Percentiles rank a stretch among this genome's conserved stretches.
phyloP scores from a whole-genome alignment of 208 protist genomes.

The Trypanosoma vivax region DNA sequence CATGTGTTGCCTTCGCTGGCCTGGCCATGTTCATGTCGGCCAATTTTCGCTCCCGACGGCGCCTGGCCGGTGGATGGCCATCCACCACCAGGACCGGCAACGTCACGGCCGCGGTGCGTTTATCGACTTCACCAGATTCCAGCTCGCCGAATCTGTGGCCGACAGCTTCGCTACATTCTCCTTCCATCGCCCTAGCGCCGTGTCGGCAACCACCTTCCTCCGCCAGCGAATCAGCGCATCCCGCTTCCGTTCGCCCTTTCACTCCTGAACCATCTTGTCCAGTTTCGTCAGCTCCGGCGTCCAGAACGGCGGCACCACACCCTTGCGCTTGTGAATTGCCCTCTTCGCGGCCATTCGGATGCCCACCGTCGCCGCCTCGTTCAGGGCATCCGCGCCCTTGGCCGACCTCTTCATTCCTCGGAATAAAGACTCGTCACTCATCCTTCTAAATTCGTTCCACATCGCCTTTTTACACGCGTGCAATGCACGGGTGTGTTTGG shows the following conservation, averaged over 20 bases:
- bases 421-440: too few species aligned
- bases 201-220: too few species aligned
- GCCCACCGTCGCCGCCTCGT: not conserved
- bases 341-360: conserved; percentile 1
- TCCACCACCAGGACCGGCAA: not conserved
- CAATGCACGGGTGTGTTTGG: not conserved
- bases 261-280: conserved; percentile 7
- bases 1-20: too few species aligned
- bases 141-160: too few species aligned
- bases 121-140: not conserved
- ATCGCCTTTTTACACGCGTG: conserved; percentile 10
- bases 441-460: not conserved
- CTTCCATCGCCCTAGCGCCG: too few species aligned
- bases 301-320: conserved; percentile 6
- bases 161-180: too few species aligned
- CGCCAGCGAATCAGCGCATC: not conserved
- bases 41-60: too few species aligned
- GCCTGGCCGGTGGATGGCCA: not conserved
- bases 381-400: not conserved
- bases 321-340: not conserved
- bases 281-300: conserved; percentile 7
- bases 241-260: too few species aligned
- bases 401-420: not conserved
- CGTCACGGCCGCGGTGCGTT: not conserved
- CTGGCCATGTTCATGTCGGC: too few species aligned